These are phyloP conservation scores for Vachellia collinsii DNA, from an alignment of 306 rosid species.

Conservation along the genomic window DNA sequence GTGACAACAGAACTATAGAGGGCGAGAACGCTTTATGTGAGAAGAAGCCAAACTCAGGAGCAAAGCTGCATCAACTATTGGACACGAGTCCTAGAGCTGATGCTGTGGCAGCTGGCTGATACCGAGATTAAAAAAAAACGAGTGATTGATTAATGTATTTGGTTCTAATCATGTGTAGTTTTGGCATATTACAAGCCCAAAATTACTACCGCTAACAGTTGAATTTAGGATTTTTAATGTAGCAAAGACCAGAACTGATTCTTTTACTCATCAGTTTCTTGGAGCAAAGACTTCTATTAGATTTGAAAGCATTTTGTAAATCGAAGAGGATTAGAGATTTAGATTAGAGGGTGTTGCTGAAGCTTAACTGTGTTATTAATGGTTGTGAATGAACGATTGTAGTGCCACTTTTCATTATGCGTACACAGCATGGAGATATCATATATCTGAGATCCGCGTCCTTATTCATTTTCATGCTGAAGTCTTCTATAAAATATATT, in stretches of 20 bases:
- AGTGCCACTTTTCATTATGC: neutral
- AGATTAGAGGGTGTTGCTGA: constrained; percentile 37
- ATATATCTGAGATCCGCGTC: neutral
- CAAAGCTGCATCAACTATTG: constrained; percentile 83
- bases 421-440: neutral
- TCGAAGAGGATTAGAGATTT: constrained; percentile 51
- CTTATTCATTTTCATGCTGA: neutral
- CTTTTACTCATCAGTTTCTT: constrained; percentile 44
- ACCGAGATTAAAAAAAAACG: constrained; percentile 17
- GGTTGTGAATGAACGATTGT: constrained; percentile 40
- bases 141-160: constrained; percentile 13
- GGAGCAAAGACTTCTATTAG: constrained; percentile 38
- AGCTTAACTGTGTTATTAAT: constrained; percentile 19
- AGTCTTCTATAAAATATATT: neutral
- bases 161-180: constrained; percentile 64
- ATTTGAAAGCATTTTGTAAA: constrained; percentile 61
- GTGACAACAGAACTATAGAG: constrained; percentile 43
- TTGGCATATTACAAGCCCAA: constrained; percentile 97
- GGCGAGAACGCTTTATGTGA: constrained; percentile 67
- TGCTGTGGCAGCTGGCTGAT: constrained; percentile 86
- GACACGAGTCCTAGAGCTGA: constrained; percentile 82
- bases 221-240: constrained; percentile 55
- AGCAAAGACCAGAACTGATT: constrained; percentile 60
- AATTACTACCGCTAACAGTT: constrained; percentile 70
- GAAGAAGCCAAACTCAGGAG: constrained; percentile 63